A percentile compares a stretch with the other conserved stretches of the same genome.
Evolutionary conservation across 1,139 yeast species (phyloP).

Genomic region (Debaryomyces robertsiae): DNA sequence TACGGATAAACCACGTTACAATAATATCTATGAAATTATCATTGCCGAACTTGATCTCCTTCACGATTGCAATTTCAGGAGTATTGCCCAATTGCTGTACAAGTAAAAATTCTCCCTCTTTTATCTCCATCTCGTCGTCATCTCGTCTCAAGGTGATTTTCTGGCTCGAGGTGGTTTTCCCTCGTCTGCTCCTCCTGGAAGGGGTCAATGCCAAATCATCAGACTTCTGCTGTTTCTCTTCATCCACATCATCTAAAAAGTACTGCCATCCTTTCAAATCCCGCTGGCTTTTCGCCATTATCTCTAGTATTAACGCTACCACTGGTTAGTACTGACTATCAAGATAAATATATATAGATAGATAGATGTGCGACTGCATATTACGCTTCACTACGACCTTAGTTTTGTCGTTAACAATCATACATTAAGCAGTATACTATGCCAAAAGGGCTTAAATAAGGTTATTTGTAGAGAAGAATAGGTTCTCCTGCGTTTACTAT

Average conservation of each 20-base stretch:
- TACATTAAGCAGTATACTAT: background rate
- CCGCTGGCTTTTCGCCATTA: slow-evolving; percentile 27
- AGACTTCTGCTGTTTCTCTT: slow-evolving; percentile 12
- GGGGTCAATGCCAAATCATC: slow-evolving; percentile 16
- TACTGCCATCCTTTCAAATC: slow-evolving; percentile 39
- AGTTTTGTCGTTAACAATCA: background rate
- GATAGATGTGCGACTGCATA: too few species aligned
- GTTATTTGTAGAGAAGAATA: slow-evolving; percentile 63
- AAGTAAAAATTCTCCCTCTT: slow-evolving; percentile 43
- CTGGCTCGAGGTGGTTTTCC: slow-evolving; percentile 17
- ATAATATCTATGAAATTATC: slow-evolving; percentile 39
- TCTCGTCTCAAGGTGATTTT: slow-evolving; percentile 27
- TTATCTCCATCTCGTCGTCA: slow-evolving; percentile 38
- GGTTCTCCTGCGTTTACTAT: slow-evolving; percentile 87
- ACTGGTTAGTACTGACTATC: too few species aligned
- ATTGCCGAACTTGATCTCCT: slow-evolving; percentile 44
- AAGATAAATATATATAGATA: too few species aligned
- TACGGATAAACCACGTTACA: slow-evolving; percentile 39
- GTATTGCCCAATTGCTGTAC: slow-evolving; percentile 23
- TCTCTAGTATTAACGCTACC: too few species aligned
- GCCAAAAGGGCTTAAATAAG: background rate
- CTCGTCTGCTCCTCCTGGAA: slow-evolving; percentile 23
- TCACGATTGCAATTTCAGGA: slow-evolving; percentile 39
- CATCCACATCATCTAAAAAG: slow-evolving; percentile 15
- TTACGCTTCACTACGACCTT: too few species aligned